These are phyloP conservation scores for Trichoderma gamsii DNA, from an alignment of 495 filamentous ascomycete species.

Conservation along the genomic window DNA sequence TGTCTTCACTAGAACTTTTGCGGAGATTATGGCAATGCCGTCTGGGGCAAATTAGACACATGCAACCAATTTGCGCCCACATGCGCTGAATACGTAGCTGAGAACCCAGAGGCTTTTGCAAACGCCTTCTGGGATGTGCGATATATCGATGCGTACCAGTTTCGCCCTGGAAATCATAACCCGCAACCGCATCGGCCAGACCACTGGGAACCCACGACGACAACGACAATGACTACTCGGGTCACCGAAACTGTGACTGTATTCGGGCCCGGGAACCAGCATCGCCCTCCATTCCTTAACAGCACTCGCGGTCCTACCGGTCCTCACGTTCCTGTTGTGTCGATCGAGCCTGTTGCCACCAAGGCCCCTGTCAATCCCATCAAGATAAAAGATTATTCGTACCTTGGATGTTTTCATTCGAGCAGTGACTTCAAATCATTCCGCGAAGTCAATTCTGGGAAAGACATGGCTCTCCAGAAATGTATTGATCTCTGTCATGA, in stretches of 20 bases:
- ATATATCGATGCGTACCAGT: constrained; percentile 48
- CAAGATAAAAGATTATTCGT: constrained; percentile 22
- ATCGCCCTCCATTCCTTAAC: background rate
- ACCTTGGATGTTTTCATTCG: constrained; percentile 25
- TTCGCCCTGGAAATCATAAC: background rate
- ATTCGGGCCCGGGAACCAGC: background rate
- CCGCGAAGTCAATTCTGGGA: background rate
- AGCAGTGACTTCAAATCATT: constrained; percentile 22
- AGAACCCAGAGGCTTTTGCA: constrained; percentile 50
- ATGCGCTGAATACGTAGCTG: constrained; percentile 54
- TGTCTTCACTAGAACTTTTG: constrained; percentile 33
- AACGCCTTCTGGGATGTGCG: constrained; percentile 50
- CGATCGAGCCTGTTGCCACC: background rate
- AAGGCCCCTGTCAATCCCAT: background rate
- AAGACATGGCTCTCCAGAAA: background rate
- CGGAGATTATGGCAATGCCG: constrained; percentile 28
- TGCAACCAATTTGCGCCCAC: constrained; percentile 19
- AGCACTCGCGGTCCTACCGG: background rate
- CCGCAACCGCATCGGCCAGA: background rate
- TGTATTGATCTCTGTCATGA: background rate
- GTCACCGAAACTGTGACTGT: background rate
- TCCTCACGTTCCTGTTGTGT: background rate
- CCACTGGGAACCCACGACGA: background rate
- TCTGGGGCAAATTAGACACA: background rate
- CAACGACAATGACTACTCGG: constrained; percentile 1